These are phyloP conservation scores for Trichoderma endophyticum DNA, from an alignment of 2,329 filamentous ascomycete genomes.

Conservation along the genomic window DNA sequence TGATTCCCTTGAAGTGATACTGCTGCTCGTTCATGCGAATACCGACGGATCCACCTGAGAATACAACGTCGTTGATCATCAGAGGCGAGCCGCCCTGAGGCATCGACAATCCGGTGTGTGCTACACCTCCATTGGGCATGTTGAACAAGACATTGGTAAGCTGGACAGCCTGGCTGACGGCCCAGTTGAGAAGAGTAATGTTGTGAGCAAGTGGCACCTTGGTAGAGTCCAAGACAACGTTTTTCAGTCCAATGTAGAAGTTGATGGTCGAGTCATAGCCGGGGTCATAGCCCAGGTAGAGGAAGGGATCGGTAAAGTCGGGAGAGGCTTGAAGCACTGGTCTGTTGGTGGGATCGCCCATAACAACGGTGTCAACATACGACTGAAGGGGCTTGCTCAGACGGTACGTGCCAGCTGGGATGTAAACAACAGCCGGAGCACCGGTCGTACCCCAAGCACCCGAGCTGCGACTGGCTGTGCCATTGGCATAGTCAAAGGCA, in stretches of 20 bases:
- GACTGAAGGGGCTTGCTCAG: slow-evolving; percentile 31
- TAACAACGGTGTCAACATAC: slow-evolving; percentile 31
- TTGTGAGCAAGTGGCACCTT: slow-evolving; percentile 21
- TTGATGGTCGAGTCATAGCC: slow-evolving; percentile 32
- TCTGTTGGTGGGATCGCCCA: slow-evolving; percentile 30
- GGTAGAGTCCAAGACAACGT: slow-evolving; percentile 31
- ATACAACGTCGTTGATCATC: slow-evolving; percentile 32
- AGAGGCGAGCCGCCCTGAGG: slow-evolving; percentile 34
- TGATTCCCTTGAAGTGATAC: slow-evolving; percentile 34
- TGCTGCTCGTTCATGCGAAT: slow-evolving; percentile 33
- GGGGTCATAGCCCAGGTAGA: slow-evolving; percentile 19
- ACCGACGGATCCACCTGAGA: slow-evolving; percentile 33
- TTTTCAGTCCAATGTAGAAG: slow-evolving; percentile 34
- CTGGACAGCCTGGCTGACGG: slow-evolving; percentile 31
- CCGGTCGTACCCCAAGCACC: slow-evolving; percentile 21
- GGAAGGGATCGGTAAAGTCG: slow-evolving; percentile 19
- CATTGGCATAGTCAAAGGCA: slow-evolving; percentile 20
- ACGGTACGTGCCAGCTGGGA: slow-evolving; percentile 32
- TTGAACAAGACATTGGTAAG: slow-evolving; percentile 31
- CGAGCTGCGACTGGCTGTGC: slow-evolving; percentile 14
- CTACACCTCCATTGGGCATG: slow-evolving; percentile 33
- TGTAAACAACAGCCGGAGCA: slow-evolving; percentile 26
- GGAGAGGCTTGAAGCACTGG: slow-evolving; percentile 29
- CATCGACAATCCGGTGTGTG: slow-evolving; percentile 36
- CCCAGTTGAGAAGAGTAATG: slow-evolving; percentile 31